Evolutionary conservation across 495 filamentous ascomycete species (phyloP), one percentile per base, ranked within the genome.

Genomic region (Podospora appendiculata): DNA sequence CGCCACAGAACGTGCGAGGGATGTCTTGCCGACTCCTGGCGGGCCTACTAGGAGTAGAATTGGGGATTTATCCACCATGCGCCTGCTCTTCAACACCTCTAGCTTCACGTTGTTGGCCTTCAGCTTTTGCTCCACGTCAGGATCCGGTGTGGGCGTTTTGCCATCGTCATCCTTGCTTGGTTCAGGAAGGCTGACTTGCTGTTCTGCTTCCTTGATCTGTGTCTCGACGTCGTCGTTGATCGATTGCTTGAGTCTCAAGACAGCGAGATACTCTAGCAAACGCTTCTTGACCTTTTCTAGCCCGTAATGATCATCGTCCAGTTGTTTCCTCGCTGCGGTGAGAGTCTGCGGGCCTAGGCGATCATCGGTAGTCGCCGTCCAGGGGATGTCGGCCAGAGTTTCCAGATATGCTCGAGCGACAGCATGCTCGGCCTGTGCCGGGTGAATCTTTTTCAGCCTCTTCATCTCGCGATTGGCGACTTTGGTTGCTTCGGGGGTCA

Each of bases 271-370:
- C 63, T 97, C 95, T 6, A 97, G 73, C 14, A 99, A 69, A 42
- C 94, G 78, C 77, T 95, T 97, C 79, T 99, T 99, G 59, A 97
- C 93, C 69, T 93, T 93, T 57, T 97, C 88, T 17, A 99, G 74
- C 4, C 94, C 94, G 57, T 97, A 97, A 64, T 99, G 94, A 66
- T 97, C 94, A 48, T 94, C 84, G 61, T 99, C 88, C 25, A 99
- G 76, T 66, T 97, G 92, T 71, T 93, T 86, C 41, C 91, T 79
- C 34, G 94, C 94, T 55, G 75, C 76, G 48, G 77, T 72, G 52
- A 99, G 66, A 1, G 90, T 96, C 14, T 87, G 84, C 4, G 77
- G 77, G n/a, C 89, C 89, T 14, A 99, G 80, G 52, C 87, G 82
- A 62, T 96, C 93, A 53, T 91, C 85, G 1, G 93, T 97, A 34